These are phyloP conservation scores for Tylopilus subfusipes DNA, from an alignment of 768 basidiomycete species.

Conservation along the genomic window DNA sequence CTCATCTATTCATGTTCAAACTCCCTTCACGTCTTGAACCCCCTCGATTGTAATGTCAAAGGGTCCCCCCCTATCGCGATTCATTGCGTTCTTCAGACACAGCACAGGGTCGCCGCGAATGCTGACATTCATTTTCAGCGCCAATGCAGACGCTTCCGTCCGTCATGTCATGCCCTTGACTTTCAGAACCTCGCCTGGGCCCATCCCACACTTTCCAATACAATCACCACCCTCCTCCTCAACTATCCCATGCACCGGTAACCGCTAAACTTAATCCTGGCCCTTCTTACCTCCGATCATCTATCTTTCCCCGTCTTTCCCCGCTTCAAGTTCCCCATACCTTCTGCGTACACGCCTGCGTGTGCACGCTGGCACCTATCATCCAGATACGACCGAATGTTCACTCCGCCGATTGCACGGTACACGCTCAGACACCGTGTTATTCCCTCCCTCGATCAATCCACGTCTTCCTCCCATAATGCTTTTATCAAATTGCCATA, in stretches of 20 bases:
- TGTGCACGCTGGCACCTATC: not conserved
- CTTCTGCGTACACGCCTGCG: slow-evolving; percentile 1
- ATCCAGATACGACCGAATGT: not conserved
- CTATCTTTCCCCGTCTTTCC: slow-evolving; percentile 22
- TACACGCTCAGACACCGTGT: slow-evolving; percentile 8
- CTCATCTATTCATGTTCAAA: not conserved
- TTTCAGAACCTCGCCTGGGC: too few relatives aligned
- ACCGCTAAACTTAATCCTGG: slow-evolving; percentile 4
- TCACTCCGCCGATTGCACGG: slow-evolving; percentile 6
- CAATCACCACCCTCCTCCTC: not conserved
- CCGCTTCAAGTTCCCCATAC: slow-evolving; percentile 25
- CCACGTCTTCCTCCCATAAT: slow-evolving; percentile 22
- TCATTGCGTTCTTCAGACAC: not conserved
- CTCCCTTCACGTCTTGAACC: not conserved
- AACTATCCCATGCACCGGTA: not conserved
- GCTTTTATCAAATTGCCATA: slow-evolving; percentile 20
- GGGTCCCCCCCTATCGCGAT: not conserved
- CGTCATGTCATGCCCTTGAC: not conserved
- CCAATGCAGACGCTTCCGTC: not conserved
- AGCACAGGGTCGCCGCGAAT: not conserved
- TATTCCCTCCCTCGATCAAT: slow-evolving; percentile 13
- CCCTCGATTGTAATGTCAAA: not conserved
- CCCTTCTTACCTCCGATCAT: slow-evolving; percentile 5
- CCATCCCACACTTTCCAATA: slow-evolving; percentile 3
- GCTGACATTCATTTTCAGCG: not conserved